A percentile compares a stretch with the other conserved stretches of the same genome.
These are phyloP conservation scores for Ophidiomyces ophidiicola DNA, from an alignment of 2,329 filamentous ascomycete species.

Conservation along the genomic window DNA sequence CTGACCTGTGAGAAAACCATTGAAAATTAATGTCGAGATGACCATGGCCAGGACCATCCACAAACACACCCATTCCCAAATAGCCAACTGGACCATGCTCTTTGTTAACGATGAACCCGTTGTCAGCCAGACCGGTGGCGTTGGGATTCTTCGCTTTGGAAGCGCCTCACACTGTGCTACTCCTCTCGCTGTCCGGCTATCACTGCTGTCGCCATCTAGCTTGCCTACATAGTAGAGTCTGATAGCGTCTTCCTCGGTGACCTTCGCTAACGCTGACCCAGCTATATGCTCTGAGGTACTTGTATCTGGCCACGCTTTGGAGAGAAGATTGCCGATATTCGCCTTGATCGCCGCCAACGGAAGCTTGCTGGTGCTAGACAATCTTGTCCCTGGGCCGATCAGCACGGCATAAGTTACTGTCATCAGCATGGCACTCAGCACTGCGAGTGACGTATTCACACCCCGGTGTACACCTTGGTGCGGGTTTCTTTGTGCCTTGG, in stretches of 20 bases:
- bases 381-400: constrained; percentile 8
- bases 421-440: constrained; percentile 8
- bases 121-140: constrained; percentile 9
- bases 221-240: constrained; percentile 9
- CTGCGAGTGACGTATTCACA: constrained; percentile 7
- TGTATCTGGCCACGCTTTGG: constrained; percentile 8
- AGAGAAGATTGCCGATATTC: constrained; percentile 5
- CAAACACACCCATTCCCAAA: constrained; percentile 11
- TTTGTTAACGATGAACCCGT: constrained; percentile 11
- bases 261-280: neutral
- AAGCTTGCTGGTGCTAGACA: constrained; percentile 10
- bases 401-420: constrained; percentile 10
- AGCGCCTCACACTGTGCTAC: constrained; percentile 7
- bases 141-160: constrained; percentile 4
- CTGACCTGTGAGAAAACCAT: constrained; percentile 6
- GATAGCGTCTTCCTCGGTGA: constrained; percentile 4
- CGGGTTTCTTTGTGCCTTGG: neutral
- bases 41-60: constrained; percentile 12
- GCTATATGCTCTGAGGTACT: constrained; percentile 3
- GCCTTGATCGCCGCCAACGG: constrained; percentile 3
- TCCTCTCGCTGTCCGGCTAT: constrained; percentile 6
- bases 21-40: constrained; percentile 8
- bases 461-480: constrained; percentile 1
- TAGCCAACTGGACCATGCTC: constrained; percentile 9
- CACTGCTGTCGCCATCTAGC: neutral